A percentile compares a stretch with the other conserved stretches of the same genome.
These are phyloP conservation scores for Solanum bulbocastanum DNA, from an alignment of 257 asterid species.

Conservation along the genomic window DNA sequence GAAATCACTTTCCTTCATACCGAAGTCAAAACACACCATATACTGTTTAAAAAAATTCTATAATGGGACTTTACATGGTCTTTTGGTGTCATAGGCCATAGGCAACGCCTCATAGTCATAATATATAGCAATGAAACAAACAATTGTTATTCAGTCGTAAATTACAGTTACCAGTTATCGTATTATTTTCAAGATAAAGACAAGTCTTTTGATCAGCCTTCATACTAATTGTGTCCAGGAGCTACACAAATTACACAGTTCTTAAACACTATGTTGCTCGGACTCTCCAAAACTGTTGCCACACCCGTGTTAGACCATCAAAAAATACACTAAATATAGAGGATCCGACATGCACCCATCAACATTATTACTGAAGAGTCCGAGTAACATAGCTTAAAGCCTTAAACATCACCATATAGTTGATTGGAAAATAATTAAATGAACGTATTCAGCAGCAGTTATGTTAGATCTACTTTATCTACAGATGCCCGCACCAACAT, in stretches of 20 bases:
- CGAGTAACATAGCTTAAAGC: too few relatives aligned
- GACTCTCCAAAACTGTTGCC: too few relatives aligned
- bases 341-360: too few relatives aligned
- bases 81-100: background rate
- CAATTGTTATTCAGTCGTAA: background rate
- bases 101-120: background rate
- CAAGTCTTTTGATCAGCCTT: background rate
- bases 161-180: background rate
- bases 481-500: background rate
- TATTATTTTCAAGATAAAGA: background rate
- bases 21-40: too few relatives aligned
- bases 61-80: background rate
- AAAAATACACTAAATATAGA: too few relatives aligned
- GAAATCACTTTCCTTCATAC: too few relatives aligned
- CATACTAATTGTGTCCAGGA: background rate
- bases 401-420: background rate
- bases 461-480: background rate
- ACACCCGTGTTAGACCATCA: too few relatives aligned
- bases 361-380: too few relatives aligned
- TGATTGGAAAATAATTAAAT: background rate
- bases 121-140: background rate
- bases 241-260: background rate
- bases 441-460: background rate
- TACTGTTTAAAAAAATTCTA: background rate
- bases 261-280: background rate